Conservation (phyloP, 1,284 basidiomycete genomes). For the Taiwanofungus camphoratus region DNA sequence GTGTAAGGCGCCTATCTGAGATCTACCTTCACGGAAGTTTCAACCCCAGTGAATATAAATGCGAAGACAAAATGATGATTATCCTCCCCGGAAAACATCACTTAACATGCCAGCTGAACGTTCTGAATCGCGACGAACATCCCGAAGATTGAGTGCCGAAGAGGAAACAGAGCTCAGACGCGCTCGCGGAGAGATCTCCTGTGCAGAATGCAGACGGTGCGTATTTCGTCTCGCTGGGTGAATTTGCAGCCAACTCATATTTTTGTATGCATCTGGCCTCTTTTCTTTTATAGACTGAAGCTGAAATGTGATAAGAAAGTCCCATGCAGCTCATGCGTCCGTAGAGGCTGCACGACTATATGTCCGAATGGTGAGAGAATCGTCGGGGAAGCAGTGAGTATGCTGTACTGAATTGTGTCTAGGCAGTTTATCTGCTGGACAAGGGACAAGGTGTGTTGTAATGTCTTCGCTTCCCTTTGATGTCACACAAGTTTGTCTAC, state of each 20-base stretch:
- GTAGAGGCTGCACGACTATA: slow-evolving; percentile 67
- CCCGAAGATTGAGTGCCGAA: slow-evolving; percentile 24
- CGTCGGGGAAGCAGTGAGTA: slow-evolving; percentile 11
- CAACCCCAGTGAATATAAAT: too few relatives aligned
- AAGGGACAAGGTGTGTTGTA: slow-evolving; percentile 25
- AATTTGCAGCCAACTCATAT: background rate
- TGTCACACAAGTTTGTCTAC: too few relatives aligned
- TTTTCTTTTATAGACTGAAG: slow-evolving; percentile 46
- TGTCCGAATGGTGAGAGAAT: slow-evolving; percentile 56
- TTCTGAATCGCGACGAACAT: slow-evolving; percentile 21
- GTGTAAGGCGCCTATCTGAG: too few relatives aligned
- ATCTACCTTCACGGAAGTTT: too few relatives aligned
- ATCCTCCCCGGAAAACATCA: too few relatives aligned
- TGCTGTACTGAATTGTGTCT: background rate
- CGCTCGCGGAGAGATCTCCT: slow-evolving; percentile 61
- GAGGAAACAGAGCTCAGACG: slow-evolving; percentile 53
- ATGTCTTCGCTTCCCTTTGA: background rate
- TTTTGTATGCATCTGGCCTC: background rate
- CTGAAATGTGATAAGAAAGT: slow-evolving; percentile 74
- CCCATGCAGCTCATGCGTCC: slow-evolving; percentile 69
- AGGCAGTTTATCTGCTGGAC: slow-evolving; percentile 28
- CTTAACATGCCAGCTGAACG: slow-evolving; percentile 25
- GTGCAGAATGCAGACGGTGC: slow-evolving; percentile 67
- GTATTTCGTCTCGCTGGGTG: slow-evolving; percentile 17
- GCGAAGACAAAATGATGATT: too few relatives aligned